Conservation (phyloP, 192 early-diverging fungal species). For the Paraglomus occultum region DNA sequence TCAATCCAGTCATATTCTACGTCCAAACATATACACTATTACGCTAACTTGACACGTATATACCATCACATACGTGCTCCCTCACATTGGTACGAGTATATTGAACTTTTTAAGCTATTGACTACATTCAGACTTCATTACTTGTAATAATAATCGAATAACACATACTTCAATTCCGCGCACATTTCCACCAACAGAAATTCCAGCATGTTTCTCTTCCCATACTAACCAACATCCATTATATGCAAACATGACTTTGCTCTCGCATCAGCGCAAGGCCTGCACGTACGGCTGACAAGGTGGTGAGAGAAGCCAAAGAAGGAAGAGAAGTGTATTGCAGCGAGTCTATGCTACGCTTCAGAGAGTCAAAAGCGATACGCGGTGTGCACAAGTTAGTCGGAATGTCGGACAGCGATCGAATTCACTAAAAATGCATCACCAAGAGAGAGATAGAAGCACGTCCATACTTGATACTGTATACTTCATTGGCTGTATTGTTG, state of each 20-base stretch:
- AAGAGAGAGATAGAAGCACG: neutral
- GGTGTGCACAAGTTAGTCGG: too few relatives aligned
- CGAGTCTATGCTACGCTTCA: conserved; percentile 62
- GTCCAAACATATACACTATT: too few relatives aligned
- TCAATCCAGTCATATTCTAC: neutral
- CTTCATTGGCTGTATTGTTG: conserved; percentile 84
- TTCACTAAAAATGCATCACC: too few relatives aligned
- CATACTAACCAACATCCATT: conserved; percentile 62
- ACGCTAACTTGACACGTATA: too few relatives aligned
- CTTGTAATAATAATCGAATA: neutral
- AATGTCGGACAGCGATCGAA: too few relatives aligned
- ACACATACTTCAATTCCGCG: conserved; percentile 70
- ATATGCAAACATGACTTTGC: conserved; percentile 75
- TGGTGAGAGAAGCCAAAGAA: conserved; percentile 76
- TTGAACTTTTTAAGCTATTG: too few relatives aligned
- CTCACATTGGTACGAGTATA: too few relatives aligned
- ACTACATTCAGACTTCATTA: too few relatives aligned
- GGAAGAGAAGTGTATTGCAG: conserved; percentile 31
- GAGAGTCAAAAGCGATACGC: neutral
- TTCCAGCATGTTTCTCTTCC: conserved; percentile 45
- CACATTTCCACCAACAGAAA: conserved; percentile 80
- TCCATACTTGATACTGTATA: conserved; percentile 54
- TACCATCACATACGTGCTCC: too few relatives aligned
- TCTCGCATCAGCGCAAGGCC: conserved; percentile 67
- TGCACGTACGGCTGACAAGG: conserved; percentile 80